phyloP scores from a whole-genome alignment of 164 flowering plant genomes.

The Aristolochia contorta region DNA sequence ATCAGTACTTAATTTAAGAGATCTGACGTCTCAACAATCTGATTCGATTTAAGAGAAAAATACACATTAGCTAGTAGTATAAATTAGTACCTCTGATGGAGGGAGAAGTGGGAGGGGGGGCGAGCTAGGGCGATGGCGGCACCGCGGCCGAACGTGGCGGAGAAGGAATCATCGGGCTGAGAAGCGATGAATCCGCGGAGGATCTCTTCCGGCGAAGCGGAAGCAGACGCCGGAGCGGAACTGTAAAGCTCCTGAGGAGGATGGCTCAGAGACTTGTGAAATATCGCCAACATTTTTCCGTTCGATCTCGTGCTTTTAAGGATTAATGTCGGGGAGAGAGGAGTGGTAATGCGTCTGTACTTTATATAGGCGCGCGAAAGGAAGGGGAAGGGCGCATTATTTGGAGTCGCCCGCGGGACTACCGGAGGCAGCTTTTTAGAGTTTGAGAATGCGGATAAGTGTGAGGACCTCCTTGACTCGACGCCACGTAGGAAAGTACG shows the following conservation, averaged over 20 bases:
- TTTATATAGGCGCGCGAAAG: neutral
- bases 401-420: neutral
- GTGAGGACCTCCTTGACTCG: no score
- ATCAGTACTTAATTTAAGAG: no score
- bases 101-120: conserved; percentile 18
- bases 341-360: no score
- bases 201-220: conserved; percentile 46
- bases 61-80: no score
- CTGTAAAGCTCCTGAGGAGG: conserved; percentile 88
- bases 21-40: no score
- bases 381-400: neutral
- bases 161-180: conserved; percentile 42
- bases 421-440: no score
- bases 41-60: no score
- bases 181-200: conserved; percentile 43
- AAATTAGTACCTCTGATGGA: conserved; percentile 35
- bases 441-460: no score
- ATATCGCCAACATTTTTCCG: conserved; percentile 81
- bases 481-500: no score
- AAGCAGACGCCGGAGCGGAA: conserved; percentile 36
- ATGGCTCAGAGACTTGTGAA: conserved; percentile 63
- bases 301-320: no score
- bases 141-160: conserved; percentile 43
- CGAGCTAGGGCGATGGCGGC: conserved; percentile 61
- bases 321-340: neutral